A percentile compares a stretch with the other conserved stretches of the same genome.
These are phyloP conservation scores for Ophiostoma sp. DNA, from an alignment of 2,329 filamentous ascomycete species.

Conservation along the genomic window DNA sequence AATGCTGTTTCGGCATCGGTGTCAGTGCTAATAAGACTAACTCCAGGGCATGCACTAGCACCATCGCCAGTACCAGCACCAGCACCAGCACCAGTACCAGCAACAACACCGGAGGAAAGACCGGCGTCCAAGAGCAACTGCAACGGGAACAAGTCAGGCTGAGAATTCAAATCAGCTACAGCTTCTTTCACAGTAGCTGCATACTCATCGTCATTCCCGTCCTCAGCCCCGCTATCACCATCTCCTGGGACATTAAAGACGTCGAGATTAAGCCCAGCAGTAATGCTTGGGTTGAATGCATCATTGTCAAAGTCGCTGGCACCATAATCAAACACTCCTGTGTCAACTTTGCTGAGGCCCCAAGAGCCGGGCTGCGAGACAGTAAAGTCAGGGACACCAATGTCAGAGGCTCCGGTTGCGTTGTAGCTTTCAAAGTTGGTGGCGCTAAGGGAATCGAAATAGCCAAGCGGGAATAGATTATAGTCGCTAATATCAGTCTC, in stretches of 20 bases:
- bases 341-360: neutral
- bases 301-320: neutral
- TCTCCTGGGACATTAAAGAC: neutral
- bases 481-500: neutral
- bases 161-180: neutral
- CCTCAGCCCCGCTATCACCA: neutral
- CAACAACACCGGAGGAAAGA: neutral
- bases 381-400: neutral
- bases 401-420: neutral
- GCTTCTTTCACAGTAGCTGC: neutral
- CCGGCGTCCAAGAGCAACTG: neutral
- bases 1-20: neutral
- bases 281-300: neutral
- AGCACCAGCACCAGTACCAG: neutral
- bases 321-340: neutral
- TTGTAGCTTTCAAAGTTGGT: neutral
- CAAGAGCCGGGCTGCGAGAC: neutral
- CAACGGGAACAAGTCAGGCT: neutral
- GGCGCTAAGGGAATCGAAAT: neutral
- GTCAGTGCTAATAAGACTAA: neutral
- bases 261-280: neutral
- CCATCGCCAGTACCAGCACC: neutral
- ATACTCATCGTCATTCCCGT: neutral
- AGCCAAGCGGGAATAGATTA: neutral
- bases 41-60: neutral